Base-by-base conservation (phyloP, 1,284 basidiomycete genomes). In the Mycosarcoma mackinlayi region DNA sequence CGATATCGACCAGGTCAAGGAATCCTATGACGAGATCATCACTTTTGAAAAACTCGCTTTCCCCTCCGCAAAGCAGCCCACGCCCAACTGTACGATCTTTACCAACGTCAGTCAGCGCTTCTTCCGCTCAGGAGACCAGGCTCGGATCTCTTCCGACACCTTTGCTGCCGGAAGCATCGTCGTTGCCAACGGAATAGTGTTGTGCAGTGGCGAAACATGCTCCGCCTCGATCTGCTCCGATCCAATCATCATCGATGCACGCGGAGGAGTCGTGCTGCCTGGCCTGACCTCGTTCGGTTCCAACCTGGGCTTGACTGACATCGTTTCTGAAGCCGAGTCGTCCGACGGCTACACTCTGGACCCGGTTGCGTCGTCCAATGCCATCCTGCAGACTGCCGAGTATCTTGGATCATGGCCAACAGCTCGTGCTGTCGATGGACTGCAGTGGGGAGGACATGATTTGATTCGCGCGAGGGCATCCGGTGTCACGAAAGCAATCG, bases 401-500 rank as follows among this genome's bases (percentile, higher is more conserved):
- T 57, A 65, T 25, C 24, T 60, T 13, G 31, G 33, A 9, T 21
- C 41, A 16, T 75, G 67, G 67, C 64, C 63, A 1, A 25, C 62
- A 1, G 50, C 63, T 1, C 60, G 66, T 1, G 76, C 77, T 5
- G 76, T 61, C 2, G 78, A 80, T 38, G 77, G 74, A 2, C 49
- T 80, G 10, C 64, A 72, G 30, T 76, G 55, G 37, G 76, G 74
- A 13, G 76, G 76, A 0, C 67, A 80, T 47, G 77, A 79, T 44
- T 45, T 79, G 41, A 39, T 65, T 10, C 64, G 69, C 7, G 86
- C 85, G 6, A 84, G 86, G 46, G 83, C 83, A 27, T 78, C 83
- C 14, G 86, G 86, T n/a, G 85, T 93, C 14, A 88, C 89, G 0
- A 87, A 88, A 1, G 90, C 88, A 5, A 84, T 86, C 31, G 80